Conservation (phyloP, 2,329 filamentous ascomycete genomes). For the Xylariaceae sp. region DNA sequence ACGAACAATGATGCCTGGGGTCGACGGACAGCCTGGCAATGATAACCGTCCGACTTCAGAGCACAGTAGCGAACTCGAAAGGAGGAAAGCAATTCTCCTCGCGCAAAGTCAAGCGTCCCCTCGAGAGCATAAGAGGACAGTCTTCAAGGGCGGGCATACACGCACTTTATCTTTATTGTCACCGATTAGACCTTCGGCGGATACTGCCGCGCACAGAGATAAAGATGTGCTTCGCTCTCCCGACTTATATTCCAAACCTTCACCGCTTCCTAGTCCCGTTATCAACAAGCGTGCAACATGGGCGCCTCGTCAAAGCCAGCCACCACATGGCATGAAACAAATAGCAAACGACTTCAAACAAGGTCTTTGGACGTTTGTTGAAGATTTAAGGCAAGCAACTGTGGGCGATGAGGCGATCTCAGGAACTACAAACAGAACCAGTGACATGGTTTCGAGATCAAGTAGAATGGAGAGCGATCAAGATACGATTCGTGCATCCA, state of each 20-base stretch:
- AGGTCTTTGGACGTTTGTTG: conserved; percentile 90
- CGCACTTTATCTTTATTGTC: conserved; percentile 79
- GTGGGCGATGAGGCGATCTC: conserved; percentile 88
- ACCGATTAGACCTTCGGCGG: conserved; percentile 54
- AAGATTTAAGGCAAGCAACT: conserved; percentile 92
- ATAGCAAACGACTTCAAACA: conserved; percentile 88
- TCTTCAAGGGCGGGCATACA: conserved; percentile 69
- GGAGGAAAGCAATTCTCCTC: conserved; percentile 68
- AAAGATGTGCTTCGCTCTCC: conserved; percentile 48
- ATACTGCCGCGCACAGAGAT: conserved; percentile 49
- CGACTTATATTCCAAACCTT: conserved; percentile 36
- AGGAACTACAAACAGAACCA: conserved; percentile 48
- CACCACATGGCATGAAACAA: conserved; percentile 63
- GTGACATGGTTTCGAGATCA: conserved; percentile 34
- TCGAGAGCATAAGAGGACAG: conserved; percentile 55
- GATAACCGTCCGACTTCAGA: conserved; percentile 45
- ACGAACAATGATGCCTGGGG: conserved; percentile 41
- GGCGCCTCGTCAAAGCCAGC: conserved; percentile 55
- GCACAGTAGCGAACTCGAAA: conserved; percentile 66
- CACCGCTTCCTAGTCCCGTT: conserved; percentile 42
- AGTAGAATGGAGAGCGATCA: conserved; percentile 41
- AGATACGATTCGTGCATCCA: conserved; percentile 51
- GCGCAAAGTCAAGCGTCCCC: conserved; percentile 47
- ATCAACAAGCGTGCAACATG: conserved; percentile 62
- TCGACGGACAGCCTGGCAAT: conserved; percentile 31